phyloP scores from a whole-genome alignment of 768 basidiomycete genomes.

The Boletus subcaerulescens region DNA sequence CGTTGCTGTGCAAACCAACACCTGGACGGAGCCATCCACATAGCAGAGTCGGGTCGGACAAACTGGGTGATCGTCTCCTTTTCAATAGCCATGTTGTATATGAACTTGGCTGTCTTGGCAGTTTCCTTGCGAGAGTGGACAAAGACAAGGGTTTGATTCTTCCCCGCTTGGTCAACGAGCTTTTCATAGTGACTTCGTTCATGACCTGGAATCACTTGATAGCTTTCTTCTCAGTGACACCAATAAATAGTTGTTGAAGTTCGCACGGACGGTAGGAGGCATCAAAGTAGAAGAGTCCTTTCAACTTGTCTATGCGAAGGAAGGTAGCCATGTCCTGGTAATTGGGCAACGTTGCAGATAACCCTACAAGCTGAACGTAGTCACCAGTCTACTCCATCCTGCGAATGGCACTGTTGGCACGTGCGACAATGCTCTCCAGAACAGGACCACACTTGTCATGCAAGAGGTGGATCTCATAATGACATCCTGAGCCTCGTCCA shows the following conservation, averaged over 20 bases:
- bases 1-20: conserved; percentile 95
- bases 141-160: no score
- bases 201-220: conserved; percentile 99
- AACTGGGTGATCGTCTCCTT: conserved; percentile 96
- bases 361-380: conserved; percentile 89
- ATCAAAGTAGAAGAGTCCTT: conserved; percentile 97
- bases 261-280: conserved; percentile 91
- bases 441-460: no score
- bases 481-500: no score
- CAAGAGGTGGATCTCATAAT: no score
- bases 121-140: no score
- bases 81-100: conserved; percentile 93
- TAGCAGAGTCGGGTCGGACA: conserved; percentile 89
- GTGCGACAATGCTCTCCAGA: conserved; percentile 83
- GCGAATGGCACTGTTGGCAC: conserved; percentile 89
- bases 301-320: conserved; percentile 87
- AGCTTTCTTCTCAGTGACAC: conserved; percentile 98
- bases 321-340: conserved; percentile 97
- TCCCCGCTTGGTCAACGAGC: no score
- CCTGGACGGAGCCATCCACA: conserved; percentile 86
- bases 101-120: conserved; percentile 92
- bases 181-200: no score
- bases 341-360: conserved; percentile 96
- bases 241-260: conserved; percentile 95
- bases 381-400: conserved; percentile 93